phyloP scores from a whole-genome alignment of 2,329 filamentous ascomycete species.

The Hypoxylon sp. region DNA sequence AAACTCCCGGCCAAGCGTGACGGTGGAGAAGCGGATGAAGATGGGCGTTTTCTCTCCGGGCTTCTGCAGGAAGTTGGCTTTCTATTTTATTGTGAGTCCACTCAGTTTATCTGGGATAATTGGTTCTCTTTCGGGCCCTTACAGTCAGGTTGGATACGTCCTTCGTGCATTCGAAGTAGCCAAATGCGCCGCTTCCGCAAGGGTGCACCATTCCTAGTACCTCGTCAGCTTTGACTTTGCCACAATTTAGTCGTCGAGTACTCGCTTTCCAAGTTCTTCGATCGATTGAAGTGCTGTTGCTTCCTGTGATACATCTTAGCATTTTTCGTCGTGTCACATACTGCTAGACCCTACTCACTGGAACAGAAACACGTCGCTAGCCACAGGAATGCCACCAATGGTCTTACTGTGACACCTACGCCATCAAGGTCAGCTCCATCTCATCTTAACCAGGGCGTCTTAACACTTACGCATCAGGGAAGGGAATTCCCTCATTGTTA shows the following conservation, averaged over 20 bases:
- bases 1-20: conserved; percentile 71
- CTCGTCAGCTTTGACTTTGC: background rate
- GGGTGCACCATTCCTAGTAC: conserved; percentile 46
- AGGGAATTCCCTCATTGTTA: conserved; percentile 66
- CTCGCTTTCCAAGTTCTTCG: conserved; percentile 62
- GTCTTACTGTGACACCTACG: conserved; percentile 62
- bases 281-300: conserved; percentile 68
- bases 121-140: background rate
- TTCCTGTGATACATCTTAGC: conserved; percentile 46
- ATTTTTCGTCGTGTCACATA: no score
- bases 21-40: conserved; percentile 78
- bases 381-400: conserved; percentile 64
- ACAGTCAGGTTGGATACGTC: conserved; percentile 31
- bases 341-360: conserved; percentile 48
- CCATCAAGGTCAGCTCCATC: background rate
- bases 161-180: conserved; percentile 59
- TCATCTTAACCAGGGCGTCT: background rate
- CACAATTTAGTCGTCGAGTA: background rate
- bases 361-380: conserved; percentile 63
- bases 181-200: conserved; percentile 58
- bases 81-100: conserved; percentile 17
- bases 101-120: background rate
- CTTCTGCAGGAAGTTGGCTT: conserved; percentile 53
- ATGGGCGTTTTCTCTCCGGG: conserved; percentile 65
- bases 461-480: conserved; percentile 59